Base-by-base conservation (phyloP, 2,329 filamentous ascomycete species). In the Ophiostoma pallidulum region DNA sequence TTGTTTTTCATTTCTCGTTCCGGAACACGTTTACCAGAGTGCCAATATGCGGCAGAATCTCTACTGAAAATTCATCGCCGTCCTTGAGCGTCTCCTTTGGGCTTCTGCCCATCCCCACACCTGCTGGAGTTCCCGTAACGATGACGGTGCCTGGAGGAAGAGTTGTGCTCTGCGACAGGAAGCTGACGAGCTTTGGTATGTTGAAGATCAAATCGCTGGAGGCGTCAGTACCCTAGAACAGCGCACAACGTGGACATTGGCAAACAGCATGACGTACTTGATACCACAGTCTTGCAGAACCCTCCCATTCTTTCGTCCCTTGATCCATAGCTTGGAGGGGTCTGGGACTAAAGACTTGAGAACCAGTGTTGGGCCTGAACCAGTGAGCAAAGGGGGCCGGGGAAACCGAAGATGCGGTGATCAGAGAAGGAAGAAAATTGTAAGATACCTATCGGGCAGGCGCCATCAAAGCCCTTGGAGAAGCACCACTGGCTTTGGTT, bases 381-480 rank as follows among this genome's bases (percentile, higher is more conserved):
- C 24, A 10, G 24, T 28, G 24, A 28, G 5, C 24, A 28, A 28
- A 28, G 24, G 5, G 24, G 6, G 10, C 10, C 24, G 24, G 10
- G 5, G 24, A 28, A 28, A 28, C 10, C 10, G 24, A 10, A 28
- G 24, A 28, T 10, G 24, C 5, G 24, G 24, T 28, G 24, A 28
- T 28, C 5, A 10, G 24, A 28, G 24, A 28, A n/a, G n/a, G 24
- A 28, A 28, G 10, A 10, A 28, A 28, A 28, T 6, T 28, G 24
- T 5, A 28, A 10, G 10, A 28, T 28, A 28, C 24, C 74, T 20
- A 78, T 61, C 0, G 77, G 77, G 48, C 73, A 78, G 3, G 71
- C 66, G 24, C 71, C 71, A 53, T 79, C 77, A 47, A 79, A 77
- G 1, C 75, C 74, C 61, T 80, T 79, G 20, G 73, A 77, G 58